phyloP scores from a whole-genome alignment of 164 flowering plant genomes.

The Tetracentron sinense region DNA sequence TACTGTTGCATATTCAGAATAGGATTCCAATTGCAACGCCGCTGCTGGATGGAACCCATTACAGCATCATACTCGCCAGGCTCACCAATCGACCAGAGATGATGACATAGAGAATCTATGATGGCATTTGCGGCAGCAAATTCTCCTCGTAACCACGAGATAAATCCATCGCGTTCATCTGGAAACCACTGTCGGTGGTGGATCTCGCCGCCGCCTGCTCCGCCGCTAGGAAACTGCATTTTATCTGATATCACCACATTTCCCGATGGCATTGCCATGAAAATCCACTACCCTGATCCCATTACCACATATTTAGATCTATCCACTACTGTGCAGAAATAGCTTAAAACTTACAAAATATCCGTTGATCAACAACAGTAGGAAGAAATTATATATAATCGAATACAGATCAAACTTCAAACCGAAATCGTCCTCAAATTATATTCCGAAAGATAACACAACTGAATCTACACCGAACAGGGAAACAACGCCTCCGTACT shows the following conservation, averaged over 20 bases:
- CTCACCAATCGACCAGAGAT: conserved; percentile 51
- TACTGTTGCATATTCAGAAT: conserved; percentile 88
- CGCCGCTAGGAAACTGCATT: conserved; percentile 44
- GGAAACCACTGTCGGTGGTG: conserved; percentile 53
- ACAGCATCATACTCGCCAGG: conserved; percentile 74
- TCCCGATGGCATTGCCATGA: conserved; percentile 78
- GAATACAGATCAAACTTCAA: too few species aligned
- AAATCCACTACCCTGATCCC: conserved; percentile 15
- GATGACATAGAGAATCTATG: conserved; percentile 68
- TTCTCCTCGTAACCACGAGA: conserved; percentile 75
- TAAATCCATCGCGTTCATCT: conserved; percentile 76
- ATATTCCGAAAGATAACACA: not conserved
- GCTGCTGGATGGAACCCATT: conserved; percentile 54
- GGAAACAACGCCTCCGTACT: not conserved
- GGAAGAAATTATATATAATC: not conserved
- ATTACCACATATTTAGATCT: conserved; percentile 17
- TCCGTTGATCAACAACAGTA: not conserved
- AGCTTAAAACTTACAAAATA: not conserved
- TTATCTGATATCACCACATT: conserved; percentile 53
- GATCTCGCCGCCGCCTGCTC: conserved; percentile 34
- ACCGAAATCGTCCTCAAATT: not conserved
- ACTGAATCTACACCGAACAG: not conserved
- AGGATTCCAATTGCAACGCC: conserved; percentile 76
- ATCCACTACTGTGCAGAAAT: not conserved
- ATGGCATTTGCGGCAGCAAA: conserved; percentile 95